Conservation (phyloP, 228 moss, liverwort and hornwort genomes). For the Sphagnum fallax region DNA sequence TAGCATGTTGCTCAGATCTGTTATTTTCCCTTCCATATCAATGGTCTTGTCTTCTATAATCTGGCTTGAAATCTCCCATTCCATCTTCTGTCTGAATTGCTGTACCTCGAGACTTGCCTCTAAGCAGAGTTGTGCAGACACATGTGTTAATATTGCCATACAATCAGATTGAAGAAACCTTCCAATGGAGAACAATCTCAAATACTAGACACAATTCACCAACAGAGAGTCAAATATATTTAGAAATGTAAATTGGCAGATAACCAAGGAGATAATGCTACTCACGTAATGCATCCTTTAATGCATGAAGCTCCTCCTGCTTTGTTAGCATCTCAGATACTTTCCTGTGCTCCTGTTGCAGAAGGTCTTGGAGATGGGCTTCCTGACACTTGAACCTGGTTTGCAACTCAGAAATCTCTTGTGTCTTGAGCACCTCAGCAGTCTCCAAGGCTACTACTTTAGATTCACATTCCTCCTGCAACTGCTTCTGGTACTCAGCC, state of each 20-base stretch:
- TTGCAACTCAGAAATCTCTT: neutral
- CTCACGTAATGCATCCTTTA: slow-evolving; percentile 7
- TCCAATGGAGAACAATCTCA: neutral
- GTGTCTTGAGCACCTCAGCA: neutral
- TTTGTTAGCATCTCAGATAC: slow-evolving; percentile 14
- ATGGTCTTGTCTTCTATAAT: neutral
- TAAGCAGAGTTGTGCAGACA: slow-evolving; percentile 1
- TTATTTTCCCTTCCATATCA: neutral
- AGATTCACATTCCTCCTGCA: neutral
- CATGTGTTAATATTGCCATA: neutral
- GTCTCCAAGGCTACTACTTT: neutral
- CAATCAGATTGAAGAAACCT: neutral
- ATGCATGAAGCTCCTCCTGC: slow-evolving; percentile 14
- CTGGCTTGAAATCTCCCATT: slow-evolving; percentile 1
- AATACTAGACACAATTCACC: neutral
- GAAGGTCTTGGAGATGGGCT: slow-evolving; percentile 13
- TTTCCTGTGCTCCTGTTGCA: slow-evolving; percentile 10
- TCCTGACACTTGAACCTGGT: neutral
- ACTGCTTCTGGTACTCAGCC: neutral
- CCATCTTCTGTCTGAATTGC: neutral
- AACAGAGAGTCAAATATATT: neutral
- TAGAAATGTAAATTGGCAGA: neutral
- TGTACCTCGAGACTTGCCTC: slow-evolving; percentile 7
- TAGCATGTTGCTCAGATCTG: neutral
- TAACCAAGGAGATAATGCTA: neutral